Conservation (phyloP, 371 early-diverging fungal genomes). For the Phascolomyces articulosus region DNA sequence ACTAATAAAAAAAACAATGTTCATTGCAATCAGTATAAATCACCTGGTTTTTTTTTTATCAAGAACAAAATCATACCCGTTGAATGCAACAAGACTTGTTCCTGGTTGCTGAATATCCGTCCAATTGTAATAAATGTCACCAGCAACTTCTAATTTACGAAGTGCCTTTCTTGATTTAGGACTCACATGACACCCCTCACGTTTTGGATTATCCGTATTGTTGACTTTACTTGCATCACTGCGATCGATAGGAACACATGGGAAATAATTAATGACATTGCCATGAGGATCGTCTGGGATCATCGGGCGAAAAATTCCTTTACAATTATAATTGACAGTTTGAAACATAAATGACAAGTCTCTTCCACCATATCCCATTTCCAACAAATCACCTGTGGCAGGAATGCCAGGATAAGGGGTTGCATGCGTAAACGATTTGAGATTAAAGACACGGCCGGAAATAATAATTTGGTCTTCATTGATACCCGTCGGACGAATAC, state of each 20-base stretch:
- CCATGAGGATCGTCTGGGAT: conserved; percentile 45
- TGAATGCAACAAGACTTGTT: conserved; percentile 71
- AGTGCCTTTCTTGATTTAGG: conserved; percentile 48
- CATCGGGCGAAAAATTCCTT: conserved; percentile 59
- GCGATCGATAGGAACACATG: conserved; percentile 65
- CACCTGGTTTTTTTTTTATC: neutral
- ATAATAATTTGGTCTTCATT: conserved; percentile 51
- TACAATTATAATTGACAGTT: conserved; percentile 71
- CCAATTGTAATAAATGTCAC: conserved; percentile 79
- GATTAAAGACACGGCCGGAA: conserved; percentile 56
- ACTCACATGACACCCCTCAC: conserved; percentile 71
- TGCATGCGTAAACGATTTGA: conserved; percentile 47
- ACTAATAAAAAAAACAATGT: neutral
- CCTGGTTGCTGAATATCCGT: conserved; percentile 61
- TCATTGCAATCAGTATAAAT: no score
- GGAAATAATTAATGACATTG: conserved; percentile 72
- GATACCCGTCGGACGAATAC: conserved; percentile 56
- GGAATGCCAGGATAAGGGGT: conserved; percentile 41
- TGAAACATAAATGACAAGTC: conserved; percentile 84
- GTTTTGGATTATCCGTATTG: conserved; percentile 56
- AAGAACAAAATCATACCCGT: conserved; percentile 48
- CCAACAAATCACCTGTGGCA: conserved; percentile 58
- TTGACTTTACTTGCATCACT: conserved; percentile 36
- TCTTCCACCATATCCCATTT: conserved; percentile 69
- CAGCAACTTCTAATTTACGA: conserved; percentile 48